Base-by-base conservation (phyloP, 371 early-diverging fungal species). In the Mortierella sp. region DNA sequence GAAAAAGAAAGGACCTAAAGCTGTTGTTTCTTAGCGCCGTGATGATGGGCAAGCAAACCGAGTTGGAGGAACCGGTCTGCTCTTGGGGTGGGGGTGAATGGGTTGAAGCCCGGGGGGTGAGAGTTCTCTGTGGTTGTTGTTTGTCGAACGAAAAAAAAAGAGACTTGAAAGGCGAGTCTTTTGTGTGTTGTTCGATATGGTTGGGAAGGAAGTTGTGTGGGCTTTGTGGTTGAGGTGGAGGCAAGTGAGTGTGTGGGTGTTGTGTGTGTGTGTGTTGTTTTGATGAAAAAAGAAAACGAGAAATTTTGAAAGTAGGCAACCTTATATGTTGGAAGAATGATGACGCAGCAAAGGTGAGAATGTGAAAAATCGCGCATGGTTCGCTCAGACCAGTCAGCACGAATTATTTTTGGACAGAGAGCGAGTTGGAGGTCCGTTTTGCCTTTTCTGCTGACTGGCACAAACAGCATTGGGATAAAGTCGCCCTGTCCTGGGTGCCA, bases 11-110 rank as follows among this genome's bases (percentile, higher is more conserved):
- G 80, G 87, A 87, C 74, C 85, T 79, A 64, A 85, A 79, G 74
- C 86, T 87, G 85, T 79, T 87, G 86, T 82, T 91, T 88, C 88
- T 87, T 89, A 88, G 86, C 84, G 90, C 85, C 91, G 91, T 91
- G 90, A 89, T 91, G 91, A 58, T 71, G 66, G 67, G 52, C 44
- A 70, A 71, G 77, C 77, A 77, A 77, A 77, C 77, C 77, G 71
- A 66, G 47, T 53, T 29, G 29, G 13, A 29, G 77, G 26, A 39
- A 34, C 66, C 71, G 89, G 88, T 86, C 86, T 85, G 81, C 84
- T 79, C 14, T 53, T 53, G 53, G 86, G 85, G 43, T 66, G 58
- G 87, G 85, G 86, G 85, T 82, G 47, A 79, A 68, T 76, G 52
- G 70, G 66, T 72, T 74, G 83, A 87, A 88, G 89, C 86, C 88